Evolutionary conservation across 352 stramenopile genomes (phyloP).

Genomic region (Pythium biforme): DNA sequence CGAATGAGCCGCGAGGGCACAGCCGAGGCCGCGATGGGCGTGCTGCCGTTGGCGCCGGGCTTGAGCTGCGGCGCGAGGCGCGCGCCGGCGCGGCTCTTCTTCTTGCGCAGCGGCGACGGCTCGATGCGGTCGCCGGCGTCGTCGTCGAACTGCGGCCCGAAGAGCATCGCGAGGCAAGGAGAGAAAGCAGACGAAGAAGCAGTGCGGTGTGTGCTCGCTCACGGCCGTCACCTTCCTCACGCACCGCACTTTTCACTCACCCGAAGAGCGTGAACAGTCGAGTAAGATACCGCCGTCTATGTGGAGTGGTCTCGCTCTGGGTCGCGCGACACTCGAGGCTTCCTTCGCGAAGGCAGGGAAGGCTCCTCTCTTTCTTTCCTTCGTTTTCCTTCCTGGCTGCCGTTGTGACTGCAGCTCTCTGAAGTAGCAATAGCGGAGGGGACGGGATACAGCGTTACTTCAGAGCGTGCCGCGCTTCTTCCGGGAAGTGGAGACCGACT

Average conservation of each 20-base stretch:
- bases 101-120: constrained; percentile 27
- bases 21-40: constrained; percentile 11
- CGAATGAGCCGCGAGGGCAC: constrained; percentile 23
- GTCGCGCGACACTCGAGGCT: background rate
- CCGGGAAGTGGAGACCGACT: too few relatives aligned
- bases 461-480: too few relatives aligned
- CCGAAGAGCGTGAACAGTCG: too few relatives aligned
- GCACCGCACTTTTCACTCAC: too few relatives aligned
- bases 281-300: too few relatives aligned
- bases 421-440: too few relatives aligned
- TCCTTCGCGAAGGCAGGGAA: background rate
- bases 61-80: constrained; percentile 22
- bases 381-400: too few relatives aligned
- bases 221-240: too few relatives aligned
- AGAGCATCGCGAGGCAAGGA: constrained; percentile 30
- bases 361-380: background rate
- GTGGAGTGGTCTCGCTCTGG: too few relatives aligned
- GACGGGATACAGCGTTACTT: too few relatives aligned
- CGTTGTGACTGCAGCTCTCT: too few relatives aligned
- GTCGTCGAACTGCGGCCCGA: constrained; percentile 45
- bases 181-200: background rate
- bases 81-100: constrained; percentile 25
- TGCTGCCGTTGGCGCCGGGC: constrained; percentile 9
- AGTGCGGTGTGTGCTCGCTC: too few relatives aligned
- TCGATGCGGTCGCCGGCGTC: constrained; percentile 35